Percentiles rank a stretch among this genome's conserved stretches.
phyloP scores from a whole-genome alignment of 2,329 filamentous ascomycete species.

The Aspergillus clavatus region DNA sequence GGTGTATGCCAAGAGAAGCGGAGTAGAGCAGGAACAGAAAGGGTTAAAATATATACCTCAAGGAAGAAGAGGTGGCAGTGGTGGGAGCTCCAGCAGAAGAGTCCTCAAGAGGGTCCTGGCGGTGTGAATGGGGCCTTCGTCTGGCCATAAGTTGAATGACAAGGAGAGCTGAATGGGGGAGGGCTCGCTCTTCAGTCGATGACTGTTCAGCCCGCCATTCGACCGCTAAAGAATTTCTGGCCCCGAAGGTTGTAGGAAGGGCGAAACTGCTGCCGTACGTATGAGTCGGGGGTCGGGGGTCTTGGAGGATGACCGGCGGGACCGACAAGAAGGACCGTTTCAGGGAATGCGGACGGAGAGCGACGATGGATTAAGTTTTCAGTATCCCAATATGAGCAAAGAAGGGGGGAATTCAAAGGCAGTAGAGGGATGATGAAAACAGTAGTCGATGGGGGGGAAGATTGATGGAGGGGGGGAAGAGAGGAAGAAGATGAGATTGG shows the following conservation, averaged over 20 bases:
- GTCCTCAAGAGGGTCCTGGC: slow-evolving; percentile 42
- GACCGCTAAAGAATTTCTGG: slow-evolving; percentile 27
- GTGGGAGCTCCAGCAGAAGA: slow-evolving; percentile 31
- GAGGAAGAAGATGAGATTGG: slow-evolving; percentile 11
- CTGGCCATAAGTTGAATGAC: slow-evolving; percentile 45
- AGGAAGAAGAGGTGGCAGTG: slow-evolving; percentile 26
- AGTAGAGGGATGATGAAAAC: slow-evolving; percentile 4
- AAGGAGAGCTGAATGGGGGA: slow-evolving; percentile 26
- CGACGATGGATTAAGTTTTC: background rate
- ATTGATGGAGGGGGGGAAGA: slow-evolving; percentile 8
- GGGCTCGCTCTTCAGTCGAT: slow-evolving; percentile 28
- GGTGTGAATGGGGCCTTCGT: slow-evolving; percentile 41
- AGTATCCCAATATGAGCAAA: background rate
- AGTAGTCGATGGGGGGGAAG: slow-evolving; percentile 1
- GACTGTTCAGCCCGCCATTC: slow-evolving; percentile 44
- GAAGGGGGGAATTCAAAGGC: background rate
- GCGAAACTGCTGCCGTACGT: slow-evolving; percentile 11
- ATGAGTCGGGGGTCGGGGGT: background rate
- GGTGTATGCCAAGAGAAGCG: slow-evolving; percentile 1
- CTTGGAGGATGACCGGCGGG: background rate
- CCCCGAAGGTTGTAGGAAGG: slow-evolving; percentile 20
- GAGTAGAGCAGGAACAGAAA: slow-evolving; percentile 12
- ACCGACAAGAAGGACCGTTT: slow-evolving; percentile 10
- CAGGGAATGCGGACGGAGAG: slow-evolving; percentile 8
- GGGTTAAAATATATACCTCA: slow-evolving; percentile 34